Base-by-base conservation (phyloP, 2,329 filamentous ascomycete species). In the Calonectria pseudoreteaudii region DNA sequence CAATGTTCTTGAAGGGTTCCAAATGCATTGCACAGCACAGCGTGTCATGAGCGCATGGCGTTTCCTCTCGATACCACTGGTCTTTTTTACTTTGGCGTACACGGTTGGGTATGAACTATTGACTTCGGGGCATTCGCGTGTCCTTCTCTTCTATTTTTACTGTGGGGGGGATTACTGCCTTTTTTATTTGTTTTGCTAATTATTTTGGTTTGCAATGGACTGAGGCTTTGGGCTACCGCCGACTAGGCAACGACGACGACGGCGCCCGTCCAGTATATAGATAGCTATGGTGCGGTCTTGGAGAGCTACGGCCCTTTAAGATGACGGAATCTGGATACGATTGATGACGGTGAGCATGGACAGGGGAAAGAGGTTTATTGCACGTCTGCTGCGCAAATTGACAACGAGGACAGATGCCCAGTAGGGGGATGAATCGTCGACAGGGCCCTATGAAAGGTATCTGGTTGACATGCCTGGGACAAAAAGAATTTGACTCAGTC, bases 21-120 rank as follows among this genome's bases (percentile, higher is more conserved):
- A 77, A 83, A 80, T 83, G 83, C 84, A 85, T 86, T 85, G 83
- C 83, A 85, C 78, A 82, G 82, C 83, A 85, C 80, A 83, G 84
- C 83, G 83, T 85, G 83, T 83, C 81, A 82, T 84, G 82, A 82
- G 79, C 82, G 81, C 83, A 83, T 81, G 81, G 81, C 84, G 84
- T 86, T 85, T 84, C 80, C 79, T 84, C 84, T 86, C 82, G 85
- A 86, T 86, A 86, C 85, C 85, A 86, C 79, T 81, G 84, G 83
- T 81, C 83, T 80, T 62, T 62, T 79, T 75, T 76, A 79, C 70
- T 78, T 78, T 67, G 81, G 79, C 80, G 80, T 78, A 75, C 52
- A 68, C 67, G 65, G 78, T 67, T 74, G 76, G 76, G 75, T 77
- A 81, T 80, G 77, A 78, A 78, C 58, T 78, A 76, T 77, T 73